Evolutionary conservation across 108 stramenopile species (phyloP), one percentile per base, ranked within the genome.

Genomic region (Fragilaria crotonensis): DNA sequence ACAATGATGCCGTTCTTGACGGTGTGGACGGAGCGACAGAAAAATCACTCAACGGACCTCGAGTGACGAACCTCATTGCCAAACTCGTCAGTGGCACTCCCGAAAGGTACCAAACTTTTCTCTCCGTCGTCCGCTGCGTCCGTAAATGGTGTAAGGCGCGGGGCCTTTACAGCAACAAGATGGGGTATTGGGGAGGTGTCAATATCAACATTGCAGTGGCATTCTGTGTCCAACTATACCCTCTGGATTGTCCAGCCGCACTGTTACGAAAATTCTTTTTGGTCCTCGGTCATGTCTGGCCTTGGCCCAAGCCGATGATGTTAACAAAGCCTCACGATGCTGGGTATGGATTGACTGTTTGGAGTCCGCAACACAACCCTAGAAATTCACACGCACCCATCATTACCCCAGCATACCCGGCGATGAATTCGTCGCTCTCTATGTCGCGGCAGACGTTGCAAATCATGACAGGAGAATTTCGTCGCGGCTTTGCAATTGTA

Each of bases 321-420:
- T 55, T 93, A 51, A 89, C 92, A 7, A 81, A 84, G 60, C 77
- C 84, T 5, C 86, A 89, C 58, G 92, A 93, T 78, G 87, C 85
- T 2, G 84, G 81, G 14, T 68, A 84, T 33, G 92, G 92, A 31
- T 58, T 89, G 54, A 69, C 73, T 45, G 86, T 93, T 1, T 93
- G 92, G 89, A 77, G 69, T 62, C 61, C 79, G 1, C 63, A 73
- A 25, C 65, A 66, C 33, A 75, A 66, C 55, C 67, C 74, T 58
- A 73, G 87, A 18, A 89, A 96, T 66, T 41, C 36, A 11, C 76
- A 87, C 30, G 89, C 93, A 32, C 98, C 98, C 19, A 97, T 99
- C 65, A 90, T 99, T 63, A 99, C 98, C 28, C 98, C 98, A 1
- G 96, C 96, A 5, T 99, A 97, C 77, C 98, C 98, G 2, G 91